A percentile compares a stretch with the other conserved stretches of the same genome.
These are phyloP conservation scores for Hygrocybe punicea DNA, from an alignment of 768 basidiomycete species.

Conservation along the genomic window DNA sequence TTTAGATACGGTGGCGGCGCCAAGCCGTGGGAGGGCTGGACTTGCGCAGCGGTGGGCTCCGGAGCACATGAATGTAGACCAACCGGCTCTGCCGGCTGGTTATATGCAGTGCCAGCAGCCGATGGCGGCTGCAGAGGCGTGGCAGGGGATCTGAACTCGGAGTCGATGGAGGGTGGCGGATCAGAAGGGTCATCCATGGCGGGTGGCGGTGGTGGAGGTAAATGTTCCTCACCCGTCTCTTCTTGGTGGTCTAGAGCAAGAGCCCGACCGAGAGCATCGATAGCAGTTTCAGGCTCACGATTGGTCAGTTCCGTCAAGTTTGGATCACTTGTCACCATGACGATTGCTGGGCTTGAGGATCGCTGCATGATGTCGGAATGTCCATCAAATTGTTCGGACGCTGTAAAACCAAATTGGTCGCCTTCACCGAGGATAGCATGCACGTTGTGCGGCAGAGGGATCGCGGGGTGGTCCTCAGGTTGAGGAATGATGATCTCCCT, in stretches of 20 bases:
- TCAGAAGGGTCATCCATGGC: conserved; percentile 85
- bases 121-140: conserved; percentile 33
- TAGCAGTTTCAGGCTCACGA: conserved; percentile 48
- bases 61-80: conserved; percentile 32
- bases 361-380: conserved; percentile 66
- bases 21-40: conserved; percentile 45
- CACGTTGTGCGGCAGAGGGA: conserved; percentile 30
- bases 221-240: conserved; percentile 40
- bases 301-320: conserved; percentile 65
- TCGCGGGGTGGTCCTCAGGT: conserved; percentile 36
- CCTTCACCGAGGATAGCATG: conserved; percentile 67
- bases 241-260: conserved; percentile 55
- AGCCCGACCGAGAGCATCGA: conserved; percentile 57
- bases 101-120: conserved; percentile 27
- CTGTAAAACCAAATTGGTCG: conserved; percentile 66
- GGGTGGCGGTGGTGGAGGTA: conserved; percentile 73
- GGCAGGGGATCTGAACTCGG: conserved; percentile 60
- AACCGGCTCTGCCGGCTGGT: conserved; percentile 28
- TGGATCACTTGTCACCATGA: conserved; percentile 69
- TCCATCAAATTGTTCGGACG: conserved; percentile 77
- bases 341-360: conserved; percentile 64
- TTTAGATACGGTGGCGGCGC: conserved; percentile 81
- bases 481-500: conserved; percentile 66
- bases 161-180: conserved; percentile 86
- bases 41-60: conserved; percentile 31